phyloP scores from a whole-genome alignment of 164 flowering plant species.

The Santalum album region DNA sequence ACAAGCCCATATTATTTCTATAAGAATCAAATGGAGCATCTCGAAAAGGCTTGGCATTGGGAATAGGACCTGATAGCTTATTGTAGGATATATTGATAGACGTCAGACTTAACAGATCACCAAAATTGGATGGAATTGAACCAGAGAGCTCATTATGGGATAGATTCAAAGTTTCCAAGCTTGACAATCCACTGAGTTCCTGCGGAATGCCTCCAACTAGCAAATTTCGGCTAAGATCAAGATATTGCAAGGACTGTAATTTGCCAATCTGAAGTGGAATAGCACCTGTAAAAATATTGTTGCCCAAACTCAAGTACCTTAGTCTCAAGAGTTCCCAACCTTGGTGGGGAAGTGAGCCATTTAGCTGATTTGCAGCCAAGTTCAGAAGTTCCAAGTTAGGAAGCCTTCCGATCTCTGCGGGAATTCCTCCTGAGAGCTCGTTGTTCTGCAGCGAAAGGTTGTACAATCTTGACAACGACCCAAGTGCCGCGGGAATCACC shows the following conservation, averaged over 20 bases:
- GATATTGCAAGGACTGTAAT: not conserved
- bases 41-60: not conserved
- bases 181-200: not conserved
- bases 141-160: not conserved
- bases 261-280: not conserved
- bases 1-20: not conserved
- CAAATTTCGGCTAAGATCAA: not conserved
- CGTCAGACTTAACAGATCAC: not conserved
- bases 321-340: conserved; percentile 18
- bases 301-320: conserved; percentile 27
- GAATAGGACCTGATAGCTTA: not conserved
- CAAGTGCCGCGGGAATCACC: conserved; percentile 5
- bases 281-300: conserved; percentile 25
- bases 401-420: conserved; percentile 18
- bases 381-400: conserved; percentile 18
- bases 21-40: not conserved
- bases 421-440: conserved; percentile 30
- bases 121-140: not conserved
- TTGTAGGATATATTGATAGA: not conserved
- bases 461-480: conserved; percentile 10
- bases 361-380: conserved; percentile 21
- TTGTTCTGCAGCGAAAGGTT: conserved; percentile 31
- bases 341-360: conserved; percentile 19
- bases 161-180: not conserved
- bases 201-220: not conserved